Evolutionary conservation across 257 asterid species (phyloP), one percentile per base, ranked within the genome.

Genomic region (Forsythia suspensa): DNA sequence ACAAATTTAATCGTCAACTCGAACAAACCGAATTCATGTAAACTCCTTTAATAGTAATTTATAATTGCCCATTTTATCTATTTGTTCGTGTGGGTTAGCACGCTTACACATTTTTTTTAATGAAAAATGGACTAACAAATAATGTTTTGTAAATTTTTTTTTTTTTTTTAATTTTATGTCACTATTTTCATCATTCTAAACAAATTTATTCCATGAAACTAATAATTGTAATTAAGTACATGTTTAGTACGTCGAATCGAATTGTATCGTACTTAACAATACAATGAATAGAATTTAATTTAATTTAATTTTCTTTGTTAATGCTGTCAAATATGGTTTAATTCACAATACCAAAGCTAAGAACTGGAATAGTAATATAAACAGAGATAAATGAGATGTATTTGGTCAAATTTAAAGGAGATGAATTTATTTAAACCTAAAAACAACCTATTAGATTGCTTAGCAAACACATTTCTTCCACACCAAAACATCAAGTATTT

Each of bases 401-500:
- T 59, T 78, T 74, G 77, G 83, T 78, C 82, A 78, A 73, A 70
- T 40, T 57, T 43, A 38, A 76, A 21, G 11, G n/a, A 36, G 37
- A 24, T 55, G 18, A 5, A 74, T 37, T 51, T 34, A 24, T 10
- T 10, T 44, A 34, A 36, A 51, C 75, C 81, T 46, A 78, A 82
- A 83, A 79, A 79, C 75, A 83, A 69, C 85, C 74, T 69, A 71
- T 24, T 9, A 67, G 73, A 65, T 84, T 87, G 82, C 92, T 84
- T 89, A 68, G 57, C 77, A 51, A 76, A 75, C 88, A 89, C 93
- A 88, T 84, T 82, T 89, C 90, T 85, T n/a, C 76, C 66, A 7
- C 44, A 77, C 78, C 37, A 63, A 37, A 75, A 29, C 70, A 63
- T 73, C 74, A 61, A 82, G 80, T 87, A 89, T 89, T 84, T 87